Conservation (phyloP, 352 stramenopile genomes). For the Phytophthora citricola region DNA sequence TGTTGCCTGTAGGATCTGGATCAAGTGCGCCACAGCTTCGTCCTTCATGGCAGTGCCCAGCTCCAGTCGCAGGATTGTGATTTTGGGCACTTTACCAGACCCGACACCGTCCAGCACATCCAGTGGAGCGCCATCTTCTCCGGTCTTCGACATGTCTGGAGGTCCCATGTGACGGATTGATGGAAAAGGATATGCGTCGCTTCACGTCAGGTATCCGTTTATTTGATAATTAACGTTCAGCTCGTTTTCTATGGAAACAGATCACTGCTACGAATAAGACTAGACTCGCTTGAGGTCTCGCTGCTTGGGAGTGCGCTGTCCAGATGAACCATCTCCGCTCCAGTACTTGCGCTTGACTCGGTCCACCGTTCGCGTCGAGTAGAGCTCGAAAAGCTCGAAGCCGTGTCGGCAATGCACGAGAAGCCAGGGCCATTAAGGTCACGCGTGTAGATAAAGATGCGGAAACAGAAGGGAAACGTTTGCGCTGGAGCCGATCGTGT, state of each 20-base stretch:
- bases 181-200: slow-evolving; percentile 24
- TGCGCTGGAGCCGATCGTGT: slow-evolving; percentile 81
- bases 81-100: slow-evolving; percentile 54
- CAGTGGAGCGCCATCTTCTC: slow-evolving; percentile 23
- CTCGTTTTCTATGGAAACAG: slow-evolving; percentile 29
- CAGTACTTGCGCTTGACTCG: slow-evolving; percentile 83
- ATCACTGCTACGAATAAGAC: slow-evolving; percentile 12
- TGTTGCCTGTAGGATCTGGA: slow-evolving; percentile 47
- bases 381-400: slow-evolving; percentile 87
- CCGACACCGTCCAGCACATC: slow-evolving; percentile 28
- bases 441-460: slow-evolving; percentile 74
- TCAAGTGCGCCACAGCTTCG: slow-evolving; percentile 63
- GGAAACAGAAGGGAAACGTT: slow-evolving; percentile 89
- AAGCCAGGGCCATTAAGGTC: slow-evolving; percentile 34
- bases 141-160: slow-evolving; percentile 52
- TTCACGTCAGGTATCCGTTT: slow-evolving; percentile 32
- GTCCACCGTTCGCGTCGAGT: slow-evolving; percentile 86
- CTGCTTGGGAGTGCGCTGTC: slow-evolving; percentile 11
- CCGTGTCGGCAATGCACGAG: slow-evolving; percentile 59
- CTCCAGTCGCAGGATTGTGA: slow-evolving; percentile 71
- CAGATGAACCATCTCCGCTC: slow-evolving; percentile 26
- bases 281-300: slow-evolving; percentile 22
- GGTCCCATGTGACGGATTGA: slow-evolving; percentile 47
- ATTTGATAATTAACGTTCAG: slow-evolving; percentile 13
- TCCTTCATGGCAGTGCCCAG: slow-evolving; percentile 75